Base-by-base conservation (phyloP, 2,329 filamentous ascomycete genomes). In the Epichloe festucae region DNA sequence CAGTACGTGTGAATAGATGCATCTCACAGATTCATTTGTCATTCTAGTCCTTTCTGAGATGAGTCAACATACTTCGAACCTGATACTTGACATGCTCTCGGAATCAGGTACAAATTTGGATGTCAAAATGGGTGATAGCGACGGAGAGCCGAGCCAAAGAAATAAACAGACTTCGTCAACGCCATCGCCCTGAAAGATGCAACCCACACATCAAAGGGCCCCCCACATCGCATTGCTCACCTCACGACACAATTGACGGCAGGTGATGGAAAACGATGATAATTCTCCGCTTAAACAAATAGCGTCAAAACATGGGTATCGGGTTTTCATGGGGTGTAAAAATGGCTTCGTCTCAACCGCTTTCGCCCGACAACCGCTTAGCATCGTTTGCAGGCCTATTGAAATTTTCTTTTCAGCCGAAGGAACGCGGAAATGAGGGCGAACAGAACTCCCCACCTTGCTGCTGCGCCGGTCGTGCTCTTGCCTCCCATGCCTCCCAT, bases 401-500 rank as follows among this genome's bases (percentile, higher is more conserved):
- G 54, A 56, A 49, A 8, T 21, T 58, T 60, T 58, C 61, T 65
- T 62, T 64, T 68, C 54, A 65, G 62, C 57, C 65, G 59, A 53
- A 68, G 57, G 41, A 63, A 56, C 35, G 65, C 27, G 15, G 39
- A 63, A 52, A 68, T 60, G 53, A 74, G 54, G 21, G 74, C 67
- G 52, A 74, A 47, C 21, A 74, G 57, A 52, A 66, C 39, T 48
- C 62, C 57, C 77, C 78, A 81, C 58, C 77, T 69, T 51, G 75
- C 10, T 50, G 78, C 70, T 64, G 72, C 73, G 65, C 72, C 72
- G 68, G 73, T 73, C 34, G 65, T 65, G 53, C 69, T 67, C 54
- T 69, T 69, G 34, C 73, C 71, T 38, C 80, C 79, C 40, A 82
- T 69, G 7, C 73, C 67, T 17, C 77, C 55, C 36, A 82, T 50